phyloP scores from a whole-genome alignment of 2,329 filamentous ascomycete genomes.

The Sclerotinia nivalis region DNA sequence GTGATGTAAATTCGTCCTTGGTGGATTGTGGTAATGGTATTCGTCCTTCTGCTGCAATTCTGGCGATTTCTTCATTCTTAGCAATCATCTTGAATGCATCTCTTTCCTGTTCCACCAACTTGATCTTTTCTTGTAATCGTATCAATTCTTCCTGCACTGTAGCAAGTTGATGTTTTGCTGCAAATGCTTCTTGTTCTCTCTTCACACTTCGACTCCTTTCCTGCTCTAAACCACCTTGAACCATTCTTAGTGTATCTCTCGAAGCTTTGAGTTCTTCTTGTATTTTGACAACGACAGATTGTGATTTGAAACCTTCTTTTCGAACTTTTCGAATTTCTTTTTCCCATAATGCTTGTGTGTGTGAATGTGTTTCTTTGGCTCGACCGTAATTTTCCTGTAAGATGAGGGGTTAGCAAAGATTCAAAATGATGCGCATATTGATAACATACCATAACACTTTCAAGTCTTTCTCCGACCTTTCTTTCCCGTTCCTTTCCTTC shows the following conservation, averaged over 20 bases:
- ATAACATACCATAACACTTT: slow-evolving; percentile 65
- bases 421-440: slow-evolving; percentile 31
- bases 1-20: slow-evolving; percentile 62
- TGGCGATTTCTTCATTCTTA: slow-evolving; percentile 71
- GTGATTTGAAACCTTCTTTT: slow-evolving; percentile 75
- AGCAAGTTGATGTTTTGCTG: slow-evolving; percentile 65
- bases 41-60: slow-evolving; percentile 70
- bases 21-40: slow-evolving; percentile 57
- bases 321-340: slow-evolving; percentile 69
- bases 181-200: slow-evolving; percentile 69
- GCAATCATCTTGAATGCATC: slow-evolving; percentile 72
- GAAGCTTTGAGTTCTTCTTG: slow-evolving; percentile 71
- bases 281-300: slow-evolving; percentile 67
- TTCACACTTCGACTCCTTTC: slow-evolving; percentile 63
- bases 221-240: slow-evolving; percentile 60
- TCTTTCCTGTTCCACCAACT: slow-evolving; percentile 70
- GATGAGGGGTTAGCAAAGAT: slow-evolving; percentile 26
- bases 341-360: slow-evolving; percentile 68
- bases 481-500: slow-evolving; percentile 67
- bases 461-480: slow-evolving; percentile 65
- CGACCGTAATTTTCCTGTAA: slow-evolving; percentile 67
- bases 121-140: slow-evolving; percentile 62
- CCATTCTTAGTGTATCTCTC: slow-evolving; percentile 52
- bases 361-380: slow-evolving; percentile 67
- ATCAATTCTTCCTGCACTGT: slow-evolving; percentile 67